Conservation (phyloP, 164 flowering plant species). For the Malania oleifera region DNA sequence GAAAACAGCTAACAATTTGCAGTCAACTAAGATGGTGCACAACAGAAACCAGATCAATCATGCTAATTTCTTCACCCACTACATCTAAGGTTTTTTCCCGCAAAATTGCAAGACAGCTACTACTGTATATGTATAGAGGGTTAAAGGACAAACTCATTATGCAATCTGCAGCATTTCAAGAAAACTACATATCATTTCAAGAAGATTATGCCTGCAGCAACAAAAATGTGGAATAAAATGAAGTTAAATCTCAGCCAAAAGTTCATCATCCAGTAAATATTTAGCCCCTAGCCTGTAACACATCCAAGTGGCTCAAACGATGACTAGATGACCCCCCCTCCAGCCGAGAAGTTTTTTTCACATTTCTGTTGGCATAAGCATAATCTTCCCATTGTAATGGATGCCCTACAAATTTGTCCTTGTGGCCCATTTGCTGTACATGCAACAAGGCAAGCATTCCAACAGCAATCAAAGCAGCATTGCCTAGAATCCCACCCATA, state of each 20-base stretch:
- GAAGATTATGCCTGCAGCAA: background rate
- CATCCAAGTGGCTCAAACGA: constrained; percentile 36
- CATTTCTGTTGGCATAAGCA: constrained; percentile 10
- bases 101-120: background rate
- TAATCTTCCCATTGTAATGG: constrained; percentile 18
- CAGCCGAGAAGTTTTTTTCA: constrained; percentile 14
- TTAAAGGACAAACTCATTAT: background rate
- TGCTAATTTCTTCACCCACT: background rate
- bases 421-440: constrained; percentile 36
- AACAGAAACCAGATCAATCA: background rate
- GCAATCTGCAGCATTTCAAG: background rate
- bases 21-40: too few species aligned
- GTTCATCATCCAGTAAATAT: background rate
- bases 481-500: constrained; percentile 67
- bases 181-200: too few species aligned
- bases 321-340: constrained; percentile 26
- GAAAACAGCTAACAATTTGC: too few species aligned
- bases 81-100: background rate
- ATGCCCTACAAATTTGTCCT: constrained; percentile 22
- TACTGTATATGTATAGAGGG: background rate
- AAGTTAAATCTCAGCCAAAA: background rate
- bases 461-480: constrained; percentile 70
- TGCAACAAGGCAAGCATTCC: constrained; percentile 69
- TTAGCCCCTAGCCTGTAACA: constrained; percentile 50
- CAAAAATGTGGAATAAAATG: background rate